Percentiles rank a stretch among this genome's conserved stretches.
phyloP scores from a whole-genome alignment of 177 flowering plant genomes.

The Tripterygium wilfordii region DNA sequence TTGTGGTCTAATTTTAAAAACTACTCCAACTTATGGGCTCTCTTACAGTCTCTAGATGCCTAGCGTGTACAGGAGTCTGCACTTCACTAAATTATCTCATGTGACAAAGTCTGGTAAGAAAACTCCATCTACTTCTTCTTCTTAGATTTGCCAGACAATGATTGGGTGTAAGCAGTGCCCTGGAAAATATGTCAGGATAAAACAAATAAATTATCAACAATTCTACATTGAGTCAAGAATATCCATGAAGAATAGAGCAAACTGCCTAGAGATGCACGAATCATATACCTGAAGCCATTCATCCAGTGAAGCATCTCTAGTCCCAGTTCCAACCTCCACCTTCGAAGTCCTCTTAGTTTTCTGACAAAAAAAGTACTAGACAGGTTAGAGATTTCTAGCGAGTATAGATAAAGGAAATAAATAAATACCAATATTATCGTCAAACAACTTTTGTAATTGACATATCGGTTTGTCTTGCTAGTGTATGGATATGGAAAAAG shows the following conservation, averaged over 20 bases:
- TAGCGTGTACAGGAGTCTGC: slow-evolving; percentile 17
- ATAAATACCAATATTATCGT: too few species aligned
- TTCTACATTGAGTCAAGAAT: background rate
- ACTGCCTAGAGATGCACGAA: background rate
- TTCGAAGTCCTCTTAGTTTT: slow-evolving; percentile 88
- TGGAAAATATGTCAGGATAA: slow-evolving; percentile 22
- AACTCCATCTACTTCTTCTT: slow-evolving; percentile 65
- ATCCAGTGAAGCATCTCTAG: slow-evolving; percentile 77
- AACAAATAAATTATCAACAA: background rate
- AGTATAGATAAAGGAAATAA: background rate
- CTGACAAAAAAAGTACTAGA: slow-evolving; percentile 27
- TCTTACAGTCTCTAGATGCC: slow-evolving; percentile 9
- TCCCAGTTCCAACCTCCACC: slow-evolving; percentile 90
- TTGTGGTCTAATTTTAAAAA: slow-evolving; percentile 13
- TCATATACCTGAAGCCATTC: slow-evolving; percentile 93
- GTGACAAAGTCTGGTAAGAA: slow-evolving; percentile 5
- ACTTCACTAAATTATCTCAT: slow-evolving; percentile 6
- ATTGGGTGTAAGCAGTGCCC: slow-evolving; percentile 86
- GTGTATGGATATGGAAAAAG: too few species aligned
- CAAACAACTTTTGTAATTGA: too few species aligned
- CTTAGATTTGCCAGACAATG: slow-evolving; percentile 65
- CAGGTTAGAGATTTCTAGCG: background rate
- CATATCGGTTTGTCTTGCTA: too few species aligned
- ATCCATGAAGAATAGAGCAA: background rate
- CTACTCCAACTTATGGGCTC: slow-evolving; percentile 6